These are phyloP conservation scores for Cyberlindnera petersonii DNA, from an alignment of 805 yeast species.

Conservation along the genomic window DNA sequence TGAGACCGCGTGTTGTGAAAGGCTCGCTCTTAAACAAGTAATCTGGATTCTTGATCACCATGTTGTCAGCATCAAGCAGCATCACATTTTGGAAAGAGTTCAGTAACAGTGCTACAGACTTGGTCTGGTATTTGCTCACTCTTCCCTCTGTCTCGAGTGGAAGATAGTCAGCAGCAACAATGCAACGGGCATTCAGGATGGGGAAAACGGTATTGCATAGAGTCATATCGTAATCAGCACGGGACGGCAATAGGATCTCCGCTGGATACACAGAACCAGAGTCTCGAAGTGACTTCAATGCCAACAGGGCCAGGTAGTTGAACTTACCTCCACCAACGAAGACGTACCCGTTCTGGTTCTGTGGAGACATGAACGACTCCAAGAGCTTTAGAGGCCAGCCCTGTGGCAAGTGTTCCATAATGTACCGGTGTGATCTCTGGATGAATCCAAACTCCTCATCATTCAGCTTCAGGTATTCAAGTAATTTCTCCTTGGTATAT, in stretches of 20 bases:
- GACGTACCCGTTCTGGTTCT: constrained; percentile 49
- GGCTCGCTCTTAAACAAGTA: constrained; percentile 41
- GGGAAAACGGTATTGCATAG: constrained; percentile 64
- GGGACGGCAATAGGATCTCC: constrained; percentile 69
- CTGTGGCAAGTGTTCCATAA: constrained; percentile 31
- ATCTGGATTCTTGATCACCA: constrained; percentile 56
- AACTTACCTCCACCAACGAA: constrained; percentile 68
- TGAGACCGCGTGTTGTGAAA: constrained; percentile 39
- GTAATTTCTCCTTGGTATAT: constrained; percentile 16
- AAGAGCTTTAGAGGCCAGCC: constrained; percentile 4
- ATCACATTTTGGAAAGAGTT: constrained; percentile 71
- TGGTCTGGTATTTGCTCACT: constrained; percentile 55
- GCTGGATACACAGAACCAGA: constrained; percentile 66
- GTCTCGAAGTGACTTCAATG: constrained; percentile 50
- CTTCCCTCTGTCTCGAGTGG: constrained; percentile 40
- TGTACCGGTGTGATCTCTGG: constrained; percentile 14
- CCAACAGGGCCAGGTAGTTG: constrained; percentile 52
- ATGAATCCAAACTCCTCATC: constrained; percentile 10
- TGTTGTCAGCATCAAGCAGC: constrained; percentile 71
- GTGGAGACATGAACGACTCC: neutral
- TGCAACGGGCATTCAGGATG: constrained; percentile 52
- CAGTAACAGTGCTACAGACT: constrained; percentile 65
- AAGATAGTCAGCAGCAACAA: constrained; percentile 46
- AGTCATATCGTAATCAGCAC: constrained; percentile 61
- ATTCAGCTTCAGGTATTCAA: constrained; percentile 9